These are phyloP conservation scores for Fonsecaea erecta DNA, from an alignment of 2,329 filamentous ascomycete species.

Conservation along the genomic window DNA sequence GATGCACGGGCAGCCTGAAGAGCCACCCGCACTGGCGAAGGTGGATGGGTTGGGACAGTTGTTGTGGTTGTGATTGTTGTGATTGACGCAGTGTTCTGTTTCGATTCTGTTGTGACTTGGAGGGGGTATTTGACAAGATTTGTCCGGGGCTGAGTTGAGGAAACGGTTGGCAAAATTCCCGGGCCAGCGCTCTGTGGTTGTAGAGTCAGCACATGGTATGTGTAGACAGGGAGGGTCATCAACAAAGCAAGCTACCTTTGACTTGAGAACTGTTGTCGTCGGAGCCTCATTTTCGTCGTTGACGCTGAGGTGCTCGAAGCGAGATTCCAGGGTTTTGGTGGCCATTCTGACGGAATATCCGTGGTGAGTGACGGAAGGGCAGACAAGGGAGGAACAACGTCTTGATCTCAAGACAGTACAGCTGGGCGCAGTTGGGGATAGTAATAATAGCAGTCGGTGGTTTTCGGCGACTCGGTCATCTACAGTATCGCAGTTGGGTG, in stretches of 20 bases:
- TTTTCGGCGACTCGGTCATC: slow-evolving; percentile 2
- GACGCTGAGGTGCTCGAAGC: slow-evolving; percentile 87
- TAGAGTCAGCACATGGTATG: background rate
- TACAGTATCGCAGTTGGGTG: background rate
- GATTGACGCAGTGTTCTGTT: slow-evolving; percentile 62
- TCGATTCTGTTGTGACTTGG: slow-evolving; percentile 72
- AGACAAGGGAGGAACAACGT: background rate
- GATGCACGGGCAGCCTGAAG: slow-evolving; percentile 49
- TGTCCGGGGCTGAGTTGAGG: slow-evolving; percentile 65
- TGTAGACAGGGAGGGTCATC: background rate
- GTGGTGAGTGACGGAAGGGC: background rate
- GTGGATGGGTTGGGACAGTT: slow-evolving; percentile 44
- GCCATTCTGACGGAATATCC: slow-evolving; percentile 58
- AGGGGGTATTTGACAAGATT: slow-evolving; percentile 86
- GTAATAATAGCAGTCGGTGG: background rate
- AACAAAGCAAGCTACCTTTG: slow-evolving; percentile 65
- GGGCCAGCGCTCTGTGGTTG: slow-evolving; percentile 18
- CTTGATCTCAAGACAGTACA: background rate
- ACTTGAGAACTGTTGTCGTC: slow-evolving; percentile 67
- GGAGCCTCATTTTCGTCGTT: slow-evolving; percentile 80
- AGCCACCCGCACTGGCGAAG: slow-evolving; percentile 61
- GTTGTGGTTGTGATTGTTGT: slow-evolving; percentile 45
- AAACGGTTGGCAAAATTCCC: slow-evolving; percentile 42
- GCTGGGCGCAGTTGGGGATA: background rate
- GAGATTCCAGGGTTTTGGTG: slow-evolving; percentile 77